Base-by-base conservation (phyloP, 495 filamentous ascomycete species). In the Aspergillus wentii region DNA sequence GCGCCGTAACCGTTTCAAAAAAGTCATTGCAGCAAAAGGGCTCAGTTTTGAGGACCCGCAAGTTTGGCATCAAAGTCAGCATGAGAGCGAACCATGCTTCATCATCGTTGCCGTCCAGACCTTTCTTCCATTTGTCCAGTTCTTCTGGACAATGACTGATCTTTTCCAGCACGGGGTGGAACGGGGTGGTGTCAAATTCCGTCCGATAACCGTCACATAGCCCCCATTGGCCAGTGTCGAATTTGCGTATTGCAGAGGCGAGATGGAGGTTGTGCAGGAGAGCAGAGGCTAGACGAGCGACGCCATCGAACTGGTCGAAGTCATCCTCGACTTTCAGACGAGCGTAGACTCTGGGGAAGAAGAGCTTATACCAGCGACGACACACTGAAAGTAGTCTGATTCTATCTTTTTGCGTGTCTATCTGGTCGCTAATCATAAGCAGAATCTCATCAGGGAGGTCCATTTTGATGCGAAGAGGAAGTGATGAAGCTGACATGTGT, bases 1-100 rank as follows among this genome's bases (percentile, higher is more conserved):
- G 28, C 23, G 29, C n/a, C n/a, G n/a, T n/a, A n/a, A n/a, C n/a
- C n/a, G n/a, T n/a, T n/a, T n/a, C n/a, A n/a, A n/a, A n/a, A n/a
- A n/a, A n/a, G n/a, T n/a, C n/a, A n/a, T n/a, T n/a, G n/a, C n/a
- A n/a, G n/a, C n/a, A n/a, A n/a, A n/a, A n/a, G n/a, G n/a, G n/a
- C n/a, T n/a, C n/a, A n/a, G n/a, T n/a, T n/a, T n/a, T n/a, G n/a
- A n/a, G n/a, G n/a, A n/a, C n/a, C n/a, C n/a, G n/a, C n/a, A 38
- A 16, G 16, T 38, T 44, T 14, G 27, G 34, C 25, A 40, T 16
- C 5, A 26, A 38, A 4, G 27, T 16, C n/a, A 53, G 19, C 19
- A 49, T 33, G 3, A 47, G 23, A 1, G 35, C 31, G 13, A 46
- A 29, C 30, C 40, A 46, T 7, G 26, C 35, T 20, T 36, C 35